Percentiles rank a stretch among this genome's conserved stretches.
Conservation (phyloP, 2,329 filamentous ascomycete genomes). For the Fusarium sarcochroum region DNA sequence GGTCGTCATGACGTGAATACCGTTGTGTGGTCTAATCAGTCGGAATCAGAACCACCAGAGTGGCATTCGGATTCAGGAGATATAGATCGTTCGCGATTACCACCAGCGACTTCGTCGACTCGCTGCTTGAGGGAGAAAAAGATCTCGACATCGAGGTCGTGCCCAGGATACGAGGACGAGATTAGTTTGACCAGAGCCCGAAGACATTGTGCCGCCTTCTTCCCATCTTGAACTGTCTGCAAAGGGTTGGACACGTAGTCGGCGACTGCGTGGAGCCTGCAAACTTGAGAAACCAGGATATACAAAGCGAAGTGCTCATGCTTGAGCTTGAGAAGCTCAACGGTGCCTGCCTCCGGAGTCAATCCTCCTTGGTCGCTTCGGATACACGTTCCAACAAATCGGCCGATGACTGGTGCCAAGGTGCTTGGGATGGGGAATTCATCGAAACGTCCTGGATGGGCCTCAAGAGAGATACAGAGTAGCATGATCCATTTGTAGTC, state of each 20-base stretch:
- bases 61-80: too few species aligned
- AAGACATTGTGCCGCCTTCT: neutral
- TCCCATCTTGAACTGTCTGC: too few species aligned
- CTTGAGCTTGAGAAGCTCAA: neutral
- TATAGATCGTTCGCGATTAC: neutral
- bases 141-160: neutral
- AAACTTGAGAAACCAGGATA: too few species aligned
- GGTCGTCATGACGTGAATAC: too few species aligned
- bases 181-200: neutral
- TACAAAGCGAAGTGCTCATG: too few species aligned
- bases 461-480: neutral
- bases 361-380: neutral
- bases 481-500: neutral
- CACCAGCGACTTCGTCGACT: neutral
- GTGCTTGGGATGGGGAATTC: too few species aligned
- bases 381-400: neutral
- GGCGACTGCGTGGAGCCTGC: too few species aligned
- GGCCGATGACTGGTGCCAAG: neutral
- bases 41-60: too few species aligned
- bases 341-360: neutral
- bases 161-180: neutral
- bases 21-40: too few species aligned
- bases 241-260: too few species aligned
- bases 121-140: conserved; percentile 1
- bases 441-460: neutral